These are phyloP conservation scores for Spizellomyces sp. DNA, from an alignment of 192 early-diverging fungal species.

Conservation along the genomic window DNA sequence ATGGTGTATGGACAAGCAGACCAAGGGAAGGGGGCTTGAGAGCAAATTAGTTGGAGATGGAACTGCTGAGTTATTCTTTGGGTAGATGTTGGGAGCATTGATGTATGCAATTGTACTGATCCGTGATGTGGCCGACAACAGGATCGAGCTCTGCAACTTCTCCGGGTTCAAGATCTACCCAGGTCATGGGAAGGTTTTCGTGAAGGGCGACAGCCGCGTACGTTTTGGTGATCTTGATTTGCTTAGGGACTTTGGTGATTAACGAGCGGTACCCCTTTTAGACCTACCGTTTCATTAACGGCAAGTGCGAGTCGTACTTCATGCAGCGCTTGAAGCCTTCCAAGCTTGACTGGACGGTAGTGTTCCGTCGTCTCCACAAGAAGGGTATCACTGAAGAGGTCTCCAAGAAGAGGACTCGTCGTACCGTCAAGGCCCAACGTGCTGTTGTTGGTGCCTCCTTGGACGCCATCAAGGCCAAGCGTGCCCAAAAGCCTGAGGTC, in stretches of 20 bases:
- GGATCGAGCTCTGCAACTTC: conserved; percentile 77
- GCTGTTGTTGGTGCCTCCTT: conserved; percentile 92
- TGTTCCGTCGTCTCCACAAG: conserved; percentile 98
- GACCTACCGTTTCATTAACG: conserved; percentile 96
- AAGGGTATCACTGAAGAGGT: conserved; percentile 97
- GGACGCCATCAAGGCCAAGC: conserved; percentile 97
- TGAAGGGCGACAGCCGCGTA: conserved; percentile 89
- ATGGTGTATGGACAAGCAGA: too few species aligned
- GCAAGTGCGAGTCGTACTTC: conserved; percentile 97
- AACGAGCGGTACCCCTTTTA: conserved; percentile 22
- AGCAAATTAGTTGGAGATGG: too few species aligned
- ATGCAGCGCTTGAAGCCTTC: conserved; percentile 96
- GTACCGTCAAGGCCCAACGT: conserved; percentile 94
- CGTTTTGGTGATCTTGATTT: conserved; percentile 31
- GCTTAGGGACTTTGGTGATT: conserved; percentile 1
- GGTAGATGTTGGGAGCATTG: too few species aligned
- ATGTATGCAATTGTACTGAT: too few species aligned
- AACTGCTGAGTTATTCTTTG: too few species aligned
- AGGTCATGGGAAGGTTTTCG: conserved; percentile 92
- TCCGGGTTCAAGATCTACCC: conserved; percentile 99
- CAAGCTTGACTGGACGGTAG: conserved; percentile 95
- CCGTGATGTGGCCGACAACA: background rate
- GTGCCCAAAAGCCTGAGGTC: conserved; percentile 94
- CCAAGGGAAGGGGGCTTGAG: too few species aligned
- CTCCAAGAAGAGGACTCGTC: conserved; percentile 93